These are phyloP conservation scores for Thraustochytrium sp. DNA, from an alignment of 352 stramenopile genomes.

Conservation along the genomic window DNA sequence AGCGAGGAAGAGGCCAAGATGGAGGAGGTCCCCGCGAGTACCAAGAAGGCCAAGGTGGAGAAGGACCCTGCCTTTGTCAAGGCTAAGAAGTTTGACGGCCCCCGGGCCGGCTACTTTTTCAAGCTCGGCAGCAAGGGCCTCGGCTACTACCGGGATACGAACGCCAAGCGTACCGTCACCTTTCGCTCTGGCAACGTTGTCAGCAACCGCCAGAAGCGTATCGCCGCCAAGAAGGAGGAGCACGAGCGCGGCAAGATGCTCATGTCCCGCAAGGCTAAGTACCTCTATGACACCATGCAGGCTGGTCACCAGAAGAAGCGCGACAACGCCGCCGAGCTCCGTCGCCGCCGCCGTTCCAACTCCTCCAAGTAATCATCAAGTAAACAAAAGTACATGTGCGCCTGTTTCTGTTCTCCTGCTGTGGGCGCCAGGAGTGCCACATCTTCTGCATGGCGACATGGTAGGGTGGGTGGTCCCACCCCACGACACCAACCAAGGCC, in stretches of 20 bases:
- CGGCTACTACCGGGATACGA: slow-evolving; percentile 28
- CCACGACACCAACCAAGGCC: no score
- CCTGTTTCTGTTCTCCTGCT: no score
- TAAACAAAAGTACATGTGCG: neutral
- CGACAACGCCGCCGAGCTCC: neutral
- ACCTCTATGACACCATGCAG: slow-evolving; percentile 28
- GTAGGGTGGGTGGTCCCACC: no score
- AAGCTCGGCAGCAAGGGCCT: neutral
- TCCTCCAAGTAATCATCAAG: no score
- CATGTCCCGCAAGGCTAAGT: slow-evolving; percentile 15
- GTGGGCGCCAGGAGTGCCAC: no score
- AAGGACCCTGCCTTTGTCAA: slow-evolving; percentile 50
- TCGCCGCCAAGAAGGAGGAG: slow-evolving; percentile 36
- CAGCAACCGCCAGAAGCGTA: slow-evolving; percentile 37
- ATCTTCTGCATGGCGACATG: no score
- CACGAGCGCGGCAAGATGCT: slow-evolving; percentile 10
- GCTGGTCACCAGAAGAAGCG: slow-evolving; percentile 7
- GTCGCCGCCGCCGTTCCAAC: neutral
- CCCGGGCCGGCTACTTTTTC: slow-evolving; percentile 21
- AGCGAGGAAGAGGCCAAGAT: slow-evolving; percentile 23
- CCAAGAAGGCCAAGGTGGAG: slow-evolving; percentile 56
- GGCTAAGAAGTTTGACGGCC: slow-evolving; percentile 1
- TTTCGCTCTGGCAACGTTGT: slow-evolving; percentile 11
- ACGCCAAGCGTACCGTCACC: slow-evolving; percentile 9
- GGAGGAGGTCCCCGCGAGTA: no score